Evolutionary conservation across 2,329 filamentous ascomycete genomes (phyloP).

Genomic region (Botrytis elliptica): DNA sequence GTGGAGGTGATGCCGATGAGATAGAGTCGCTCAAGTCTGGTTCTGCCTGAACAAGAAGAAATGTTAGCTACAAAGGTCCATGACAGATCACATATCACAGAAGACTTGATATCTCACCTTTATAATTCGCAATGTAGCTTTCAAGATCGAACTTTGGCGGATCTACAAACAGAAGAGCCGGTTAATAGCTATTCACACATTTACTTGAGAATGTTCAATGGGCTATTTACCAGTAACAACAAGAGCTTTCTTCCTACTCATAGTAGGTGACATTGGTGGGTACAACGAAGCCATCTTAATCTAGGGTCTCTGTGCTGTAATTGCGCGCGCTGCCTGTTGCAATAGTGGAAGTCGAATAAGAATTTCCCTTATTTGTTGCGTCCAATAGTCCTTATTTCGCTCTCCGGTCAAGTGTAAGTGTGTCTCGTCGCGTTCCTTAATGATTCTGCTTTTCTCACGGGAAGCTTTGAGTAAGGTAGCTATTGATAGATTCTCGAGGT

Average conservation of each 20-base stretch:
- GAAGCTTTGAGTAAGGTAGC: not conserved
- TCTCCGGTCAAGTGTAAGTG: not conserved
- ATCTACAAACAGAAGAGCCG: slow-evolving; percentile 24
- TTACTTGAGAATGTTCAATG: not conserved
- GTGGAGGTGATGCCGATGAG: slow-evolving; percentile 79
- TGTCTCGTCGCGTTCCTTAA: not conserved
- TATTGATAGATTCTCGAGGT: slow-evolving; percentile 5
- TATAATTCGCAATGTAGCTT: slow-evolving; percentile 86
- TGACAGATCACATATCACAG: not conserved
- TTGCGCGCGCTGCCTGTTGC: not conserved
- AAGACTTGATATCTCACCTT: slow-evolving; percentile 52
- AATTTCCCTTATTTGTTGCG: not conserved
- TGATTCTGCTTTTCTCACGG: not conserved
- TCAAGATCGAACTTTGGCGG: slow-evolving; percentile 87
- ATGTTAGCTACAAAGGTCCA: slow-evolving; percentile 17
- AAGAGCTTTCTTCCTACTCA: slow-evolving; percentile 27
- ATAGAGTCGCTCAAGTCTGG: slow-evolving; percentile 75
- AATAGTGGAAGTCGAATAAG: not conserved
- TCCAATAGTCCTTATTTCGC: slow-evolving; percentile 1
- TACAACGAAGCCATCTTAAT: slow-evolving; percentile 4
- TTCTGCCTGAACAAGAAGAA: slow-evolving; percentile 60
- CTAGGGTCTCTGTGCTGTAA: not conserved
- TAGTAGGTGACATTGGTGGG: slow-evolving; percentile 21
- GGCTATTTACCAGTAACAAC: slow-evolving; percentile 27
- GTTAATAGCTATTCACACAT: slow-evolving; percentile 16